Evolutionary conservation across 2,329 filamentous ascomycete genomes (phyloP).

Genomic region (Tolypocladium inflatum): DNA sequence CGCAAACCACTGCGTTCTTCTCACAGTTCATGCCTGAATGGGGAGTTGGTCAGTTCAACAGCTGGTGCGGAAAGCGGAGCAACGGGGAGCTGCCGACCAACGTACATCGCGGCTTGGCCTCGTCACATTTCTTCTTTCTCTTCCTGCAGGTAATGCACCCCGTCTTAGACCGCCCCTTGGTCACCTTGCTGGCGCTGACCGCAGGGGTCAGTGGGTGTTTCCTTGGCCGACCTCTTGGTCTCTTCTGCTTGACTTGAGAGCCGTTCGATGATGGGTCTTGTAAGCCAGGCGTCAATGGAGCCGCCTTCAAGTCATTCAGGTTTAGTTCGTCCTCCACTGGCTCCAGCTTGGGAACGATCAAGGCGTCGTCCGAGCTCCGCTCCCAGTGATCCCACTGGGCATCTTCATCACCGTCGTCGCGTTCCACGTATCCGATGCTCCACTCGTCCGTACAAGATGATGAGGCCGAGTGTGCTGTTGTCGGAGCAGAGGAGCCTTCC

Average conservation of each 20-base stretch:
- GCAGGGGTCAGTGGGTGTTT: constrained; percentile 64
- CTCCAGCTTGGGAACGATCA: constrained; percentile 46
- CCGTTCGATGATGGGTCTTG: constrained; percentile 11
- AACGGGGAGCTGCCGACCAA: neutral
- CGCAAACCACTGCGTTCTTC: constrained; percentile 87
- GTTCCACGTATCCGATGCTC: constrained; percentile 30
- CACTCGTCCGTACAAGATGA: constrained; percentile 37
- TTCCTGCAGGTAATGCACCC: constrained; percentile 59
- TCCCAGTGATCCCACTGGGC: constrained; percentile 43
- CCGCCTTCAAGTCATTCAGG: constrained; percentile 41
- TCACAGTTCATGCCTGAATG: constrained; percentile 70
- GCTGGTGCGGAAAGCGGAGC: neutral
- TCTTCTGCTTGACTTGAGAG: constrained; percentile 39
- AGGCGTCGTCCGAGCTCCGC: constrained; percentile 31
- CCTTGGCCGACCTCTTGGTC: constrained; percentile 69
- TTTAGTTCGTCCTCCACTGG: constrained; percentile 46
- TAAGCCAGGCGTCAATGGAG: constrained; percentile 13
- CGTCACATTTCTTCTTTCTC: constrained; percentile 65
- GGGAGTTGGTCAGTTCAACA: constrained; percentile 6
- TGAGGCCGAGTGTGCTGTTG: constrained; percentile 34
- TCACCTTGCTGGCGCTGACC: constrained; percentile 53
- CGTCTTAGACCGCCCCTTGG: constrained; percentile 67
- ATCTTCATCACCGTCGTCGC: constrained; percentile 29
- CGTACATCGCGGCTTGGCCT: constrained; percentile 56
- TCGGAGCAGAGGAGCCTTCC: constrained; percentile 28